phyloP scores from a whole-genome alignment of 75 land plant species.

The Picea sitchensis region DNA sequence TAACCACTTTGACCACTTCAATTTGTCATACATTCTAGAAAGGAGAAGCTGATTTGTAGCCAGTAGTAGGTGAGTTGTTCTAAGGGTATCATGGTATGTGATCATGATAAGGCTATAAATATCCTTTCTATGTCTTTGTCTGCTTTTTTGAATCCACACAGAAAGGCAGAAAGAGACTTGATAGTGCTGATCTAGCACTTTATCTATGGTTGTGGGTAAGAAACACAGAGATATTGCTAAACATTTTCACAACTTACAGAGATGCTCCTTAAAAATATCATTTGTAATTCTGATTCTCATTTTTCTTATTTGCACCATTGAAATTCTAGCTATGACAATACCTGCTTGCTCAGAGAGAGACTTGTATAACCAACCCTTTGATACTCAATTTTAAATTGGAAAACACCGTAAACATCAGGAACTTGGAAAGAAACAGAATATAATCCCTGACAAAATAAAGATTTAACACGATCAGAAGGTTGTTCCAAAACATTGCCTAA shows the following conservation, averaged over 20 bases:
- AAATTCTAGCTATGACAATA: slow-evolving; percentile 7
- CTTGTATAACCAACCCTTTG: slow-evolving; percentile 92
- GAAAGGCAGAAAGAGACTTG: too few species aligned
- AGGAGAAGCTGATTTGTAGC: too few species aligned
- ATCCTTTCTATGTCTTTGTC: too few species aligned
- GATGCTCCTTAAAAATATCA: neutral
- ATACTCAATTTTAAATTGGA: slow-evolving; percentile 96
- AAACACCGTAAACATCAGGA: slow-evolving; percentile 99
- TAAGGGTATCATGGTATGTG: too few species aligned
- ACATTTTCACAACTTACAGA: neutral
- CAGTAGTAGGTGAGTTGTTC: too few species aligned
- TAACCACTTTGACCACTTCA: too few species aligned
- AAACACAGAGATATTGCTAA: neutral
- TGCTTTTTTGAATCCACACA: too few species aligned
- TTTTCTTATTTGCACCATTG: neutral
- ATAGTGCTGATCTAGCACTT: too few species aligned
- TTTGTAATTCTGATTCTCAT: neutral
- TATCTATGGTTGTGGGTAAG: too few species aligned
- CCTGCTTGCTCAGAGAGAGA: slow-evolving; percentile 91
- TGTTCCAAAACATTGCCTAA: neutral
- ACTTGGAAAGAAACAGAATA: slow-evolving; percentile 82
- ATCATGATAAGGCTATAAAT: too few species aligned
- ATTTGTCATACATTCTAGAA: too few species aligned
- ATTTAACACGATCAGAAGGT: neutral
- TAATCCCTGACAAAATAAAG: slow-evolving; percentile 54